Base-by-base conservation (phyloP, 257 asterid genomes). In the Nicotiana sylvestris region DNA sequence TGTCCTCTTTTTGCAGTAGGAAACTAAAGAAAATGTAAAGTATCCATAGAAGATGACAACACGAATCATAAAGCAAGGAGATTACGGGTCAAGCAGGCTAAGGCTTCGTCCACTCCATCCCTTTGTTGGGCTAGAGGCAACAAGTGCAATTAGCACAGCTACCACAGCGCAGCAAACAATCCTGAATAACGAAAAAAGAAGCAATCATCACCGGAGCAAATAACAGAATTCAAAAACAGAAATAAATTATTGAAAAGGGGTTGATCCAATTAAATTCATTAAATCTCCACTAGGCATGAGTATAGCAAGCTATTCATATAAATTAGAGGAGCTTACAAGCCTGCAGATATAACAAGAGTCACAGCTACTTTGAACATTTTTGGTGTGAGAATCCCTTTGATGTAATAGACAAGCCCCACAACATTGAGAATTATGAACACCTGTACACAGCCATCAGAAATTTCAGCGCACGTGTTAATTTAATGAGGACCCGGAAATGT, bases 31-130 rank as follows among this genome's bases (percentile, higher is more conserved):
- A 51, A 51, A 51, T 76, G 30, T 25, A 18, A 8, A 16, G 64
- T 17, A 57, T 18, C n/a, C 1, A 57, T 57, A 57, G 64, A 17
- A 18, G 29, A 18, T 17, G 64, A 18, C 27, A 57, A 57, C 64
- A 18, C 10, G 4, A 2, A 16, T 57, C 25, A 57, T 53, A 11
- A 62, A 65, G n/a, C 33, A 35, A 84, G 72, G 81, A 78, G 87
- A 96, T 89, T 87, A 96, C 99, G 98, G 99, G 87, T 96, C 99
- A 62, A 96, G 99, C 86, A 94, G 92, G 87, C 99, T 96, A 88
- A 96, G 88, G 84, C 99, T 96, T 84, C 99, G 88, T 76, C 99
- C 99, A 83, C 99, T 96, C 99, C 99, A 96, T 82, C 99, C 99
- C 89, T 87, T 90, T 16, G 99, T 96, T 85, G 99, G 99, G 91